Evolutionary conservation across 1,284 basidiomycete species (phyloP), one percentile per base, ranked within the genome.

Genomic region (Puccinia sorghi): DNA sequence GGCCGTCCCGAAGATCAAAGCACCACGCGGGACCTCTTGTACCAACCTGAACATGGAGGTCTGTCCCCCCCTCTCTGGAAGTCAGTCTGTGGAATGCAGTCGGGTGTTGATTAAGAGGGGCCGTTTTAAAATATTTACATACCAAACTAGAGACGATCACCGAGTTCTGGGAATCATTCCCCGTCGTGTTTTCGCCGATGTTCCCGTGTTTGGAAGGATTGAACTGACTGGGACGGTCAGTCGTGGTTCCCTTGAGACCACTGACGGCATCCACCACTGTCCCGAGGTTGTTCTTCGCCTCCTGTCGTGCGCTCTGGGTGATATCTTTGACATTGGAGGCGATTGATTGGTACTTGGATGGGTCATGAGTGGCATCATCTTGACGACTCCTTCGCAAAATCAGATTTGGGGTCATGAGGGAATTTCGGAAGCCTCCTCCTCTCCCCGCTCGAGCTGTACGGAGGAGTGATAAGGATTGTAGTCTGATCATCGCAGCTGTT

Each of bases 1-100:
- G 17, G 63, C 74, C 7, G 46, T n/a, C 32, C 74, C 74, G 46
- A 76, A 69, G 11, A 76, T 56, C 46, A 76, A 37, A 9, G 74
- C 74, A 22, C 64, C 74, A 39, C 63, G 48, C 17, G 74, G 74
- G n/a, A 76, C 74, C 17, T 27, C 63, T 32, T 69, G 48, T 27
- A 67, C 63, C n/a, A 76, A 37, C 17, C 64, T 41, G 57, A 48
- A 15, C 8, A 76, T 27, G 4, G 46, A 66, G 25, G 39, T 76
- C 74, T 76, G 11, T 72, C 54, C 7, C 6, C 7, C 6, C 20
- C 7, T 15, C n/a, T n/a, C n/a, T n/a, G n/a, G 7, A 46, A 64
- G 15, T 64, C n/a, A 41, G 61, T 46, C 43, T 46, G 43, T 13
- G 6, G 43, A 6, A 46, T 46, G 43, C 6, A 46, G 6, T 7